Evolutionary conservation across 306 rosid species (phyloP), one percentile per base, ranked within the genome.

Genomic region (Cyclanthera cordifolia): DNA sequence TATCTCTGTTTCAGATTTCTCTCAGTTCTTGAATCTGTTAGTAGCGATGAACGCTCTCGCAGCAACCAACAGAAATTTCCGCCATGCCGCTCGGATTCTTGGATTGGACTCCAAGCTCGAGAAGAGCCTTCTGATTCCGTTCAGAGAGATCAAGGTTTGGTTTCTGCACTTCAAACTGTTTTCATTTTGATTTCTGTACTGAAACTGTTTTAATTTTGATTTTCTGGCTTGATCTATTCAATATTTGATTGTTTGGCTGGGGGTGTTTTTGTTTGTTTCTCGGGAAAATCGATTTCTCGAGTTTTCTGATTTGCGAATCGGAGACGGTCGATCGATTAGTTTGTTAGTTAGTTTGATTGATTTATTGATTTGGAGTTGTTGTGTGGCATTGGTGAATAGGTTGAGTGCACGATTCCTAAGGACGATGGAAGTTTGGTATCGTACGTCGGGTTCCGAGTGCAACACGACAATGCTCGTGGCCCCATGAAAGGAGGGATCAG

Each of bases 401-500:
- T 86, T 73, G 92, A 86, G 72, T 86, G 92, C 80, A 86, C 87
- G 74, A 86, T 86, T 15, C 92, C 92, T 0, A 86, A 80, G 63
- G 92, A 86, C 67, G 92, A 86, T 55, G 92, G 92, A 21, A 86
- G 75, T 8, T 55, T 86, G 77, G 87, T 73, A 1, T 82, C 92
- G 5, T 84, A 74, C 70, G 77, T 86, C 49, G 92, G 92, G 17
- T 86, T 82, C 70, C 78, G 92, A 73, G 82, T 86, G 15, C 92
- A 86, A 48, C 92, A 86, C 68, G 92, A 86, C 63, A 86, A 86
- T 76, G 89, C 92, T 59, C 87, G 92, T 78, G 92, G 92, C 14
- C 89, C 92, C 27, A 86, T 86, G 92, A 86, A 86, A 59, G 92
- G 92, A 61, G 92, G 92, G 39, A 84, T 86, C 79, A 76, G 92